A percentile compares a stretch with the other conserved stretches of the same genome.
These are phyloP conservation scores for Podospora tetraspora DNA, from an alignment of 495 filamentous ascomycete species.

Conservation along the genomic window DNA sequence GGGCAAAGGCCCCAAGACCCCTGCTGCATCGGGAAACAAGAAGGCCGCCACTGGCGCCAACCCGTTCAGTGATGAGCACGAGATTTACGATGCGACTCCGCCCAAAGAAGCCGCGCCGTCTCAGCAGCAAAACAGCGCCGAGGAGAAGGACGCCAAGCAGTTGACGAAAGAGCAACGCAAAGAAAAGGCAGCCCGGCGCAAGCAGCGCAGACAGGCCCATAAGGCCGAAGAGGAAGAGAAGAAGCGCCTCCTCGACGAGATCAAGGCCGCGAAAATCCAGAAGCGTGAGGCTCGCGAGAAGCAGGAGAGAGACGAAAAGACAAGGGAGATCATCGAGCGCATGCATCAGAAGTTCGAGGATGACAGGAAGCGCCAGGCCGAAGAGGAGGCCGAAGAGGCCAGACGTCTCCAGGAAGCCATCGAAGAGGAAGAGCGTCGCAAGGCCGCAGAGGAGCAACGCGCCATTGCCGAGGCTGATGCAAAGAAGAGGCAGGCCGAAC, in stretches of 20 bases:
- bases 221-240: slow-evolving; percentile 3
- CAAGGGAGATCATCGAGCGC: neutral
- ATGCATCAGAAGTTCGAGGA: neutral
- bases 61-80: neutral
- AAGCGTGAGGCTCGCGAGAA: neutral
- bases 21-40: neutral
- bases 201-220: slow-evolving; percentile 6
- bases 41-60: neutral
- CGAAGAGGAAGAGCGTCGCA: no score
- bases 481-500: no score
- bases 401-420: no score
- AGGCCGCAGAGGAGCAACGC: no score
- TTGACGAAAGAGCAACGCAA: slow-evolving; percentile 7
- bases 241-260: neutral
- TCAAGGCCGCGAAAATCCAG: neutral
- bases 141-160: neutral
- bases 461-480: no score
- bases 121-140: neutral
- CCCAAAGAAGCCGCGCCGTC: neutral
- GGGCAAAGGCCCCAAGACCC: neutral
- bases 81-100: neutral
- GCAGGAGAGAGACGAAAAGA: neutral
- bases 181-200: slow-evolving; percentile 8
- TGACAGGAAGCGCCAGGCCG: neutral
- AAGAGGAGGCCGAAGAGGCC: neutral